Base-by-base conservation (phyloP, 495 filamentous ascomycete genomes). In the Hypoxylon crocopeplum region DNA sequence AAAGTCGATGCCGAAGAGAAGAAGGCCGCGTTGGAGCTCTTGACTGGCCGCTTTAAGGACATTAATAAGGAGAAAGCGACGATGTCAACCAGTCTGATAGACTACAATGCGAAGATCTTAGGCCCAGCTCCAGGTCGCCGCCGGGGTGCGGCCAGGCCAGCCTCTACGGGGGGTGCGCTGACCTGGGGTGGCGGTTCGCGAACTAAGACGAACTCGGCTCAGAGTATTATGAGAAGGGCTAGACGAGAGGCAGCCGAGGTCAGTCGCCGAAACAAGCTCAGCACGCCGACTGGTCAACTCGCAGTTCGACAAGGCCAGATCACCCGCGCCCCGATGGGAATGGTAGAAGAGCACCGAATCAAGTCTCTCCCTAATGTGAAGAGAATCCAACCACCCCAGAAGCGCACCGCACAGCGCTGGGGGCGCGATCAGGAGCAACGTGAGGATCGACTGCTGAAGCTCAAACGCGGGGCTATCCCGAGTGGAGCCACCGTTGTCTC, bases 1-100 rank as follows among this genome's bases (percentile, higher is more conserved):
- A 53, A 66, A 34, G 45, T 79, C 63, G 69, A 76, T 45, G 60
- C 77, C 68, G 72, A 82, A 68, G 62, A 80, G 76, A 76, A 79
- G 71, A 69, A 73, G 67, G 70, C 80, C 66, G 66, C 76, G 59
- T 12, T 37, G n/a, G 71, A 64, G 54, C 41, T 75, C 65, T 69
- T 85, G 67, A 56, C 40, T 39, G 56, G 62, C 6, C 49, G 49
- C 11, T 62, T 72, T 16, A 70, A 72, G 15, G 58, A 40, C 11
- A 44, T 62, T 22, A 51, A 70, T 12, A 54, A 73, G 52, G 60
- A 72, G 37, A 68, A 70, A 17, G 50, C 66, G 5, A 52, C 59
- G 4, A 72, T 70, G 34, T 58, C 50, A 11, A 61, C 63, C 39
- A 68, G 60, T 13, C 60, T 75, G 19, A 25, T 75, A 20, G 57